Evolutionary conservation across 495 filamentous ascomycete species (phyloP).

Genomic region (Lasiosphaeria ovina): DNA sequence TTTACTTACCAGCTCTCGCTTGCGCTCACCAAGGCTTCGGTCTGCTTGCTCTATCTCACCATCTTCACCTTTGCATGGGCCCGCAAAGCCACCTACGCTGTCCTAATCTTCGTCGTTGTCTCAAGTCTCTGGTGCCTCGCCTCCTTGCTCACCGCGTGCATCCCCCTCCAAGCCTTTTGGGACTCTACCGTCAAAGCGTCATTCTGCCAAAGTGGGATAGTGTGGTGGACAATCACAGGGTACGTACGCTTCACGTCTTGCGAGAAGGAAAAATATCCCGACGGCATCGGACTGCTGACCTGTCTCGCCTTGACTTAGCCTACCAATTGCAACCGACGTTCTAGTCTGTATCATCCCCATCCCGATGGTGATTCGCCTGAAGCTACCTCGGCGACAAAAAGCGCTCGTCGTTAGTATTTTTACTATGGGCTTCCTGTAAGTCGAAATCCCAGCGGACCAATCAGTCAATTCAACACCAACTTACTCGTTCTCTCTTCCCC

Average conservation of each 20-base stretch:
- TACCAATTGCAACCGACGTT: conserved; percentile 51
- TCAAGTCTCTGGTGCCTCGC: conserved; percentile 11
- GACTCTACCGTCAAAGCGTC: conserved; percentile 14
- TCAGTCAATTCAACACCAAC: neutral
- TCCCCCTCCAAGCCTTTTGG: conserved; percentile 33
- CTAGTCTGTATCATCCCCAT: conserved; percentile 42
- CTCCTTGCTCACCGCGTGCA: conserved; percentile 21
- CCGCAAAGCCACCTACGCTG: conserved; percentile 14
- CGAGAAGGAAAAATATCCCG: neutral
- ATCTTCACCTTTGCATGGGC: conserved; percentile 29
- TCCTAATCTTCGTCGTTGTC: conserved; percentile 22
- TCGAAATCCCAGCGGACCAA: neutral
- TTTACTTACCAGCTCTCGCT: conserved; percentile 22
- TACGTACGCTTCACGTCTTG: conserved; percentile 6
- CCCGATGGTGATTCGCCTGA: conserved; percentile 34
- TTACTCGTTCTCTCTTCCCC: neutral
- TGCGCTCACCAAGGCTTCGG: conserved; percentile 27
- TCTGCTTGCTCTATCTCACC: conserved; percentile 29
- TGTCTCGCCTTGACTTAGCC: conserved; percentile 14
- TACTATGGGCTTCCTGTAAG: conserved; percentile 39
- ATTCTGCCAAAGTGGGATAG: conserved; percentile 18
- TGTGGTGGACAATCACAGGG: conserved; percentile 30
- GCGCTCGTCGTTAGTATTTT: conserved; percentile 36
- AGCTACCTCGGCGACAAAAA: conserved; percentile 37
- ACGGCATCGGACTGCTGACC: neutral